Percentiles rank a stretch among this genome's conserved stretches.
Evolutionary conservation across 345 rosid species (phyloP).

Genomic region (Firmiana major): DNA sequence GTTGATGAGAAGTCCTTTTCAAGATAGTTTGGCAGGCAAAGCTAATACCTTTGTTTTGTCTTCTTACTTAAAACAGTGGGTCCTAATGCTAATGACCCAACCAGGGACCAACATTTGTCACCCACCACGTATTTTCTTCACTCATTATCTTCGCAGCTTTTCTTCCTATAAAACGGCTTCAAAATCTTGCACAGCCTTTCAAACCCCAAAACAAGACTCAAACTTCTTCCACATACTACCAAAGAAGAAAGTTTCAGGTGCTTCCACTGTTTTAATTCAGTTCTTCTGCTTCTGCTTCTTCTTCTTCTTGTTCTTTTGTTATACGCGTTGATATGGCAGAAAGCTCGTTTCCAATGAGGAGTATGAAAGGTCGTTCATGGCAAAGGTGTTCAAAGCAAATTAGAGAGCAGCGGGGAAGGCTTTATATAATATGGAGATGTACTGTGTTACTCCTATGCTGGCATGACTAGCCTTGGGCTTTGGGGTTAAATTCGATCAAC

Average conservation of each 20-base stretch:
- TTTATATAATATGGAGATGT: slow-evolving; percentile 83
- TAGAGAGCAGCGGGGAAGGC: slow-evolving; percentile 63
- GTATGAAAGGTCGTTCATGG: slow-evolving; percentile 47
- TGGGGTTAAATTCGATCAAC: background rate
- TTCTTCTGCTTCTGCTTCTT: too few relatives aligned
- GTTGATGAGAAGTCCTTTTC: slow-evolving; percentile 31
- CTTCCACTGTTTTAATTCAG: background rate
- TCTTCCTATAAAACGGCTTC: slow-evolving; percentile 1
- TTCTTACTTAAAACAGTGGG: slow-evolving; percentile 17
- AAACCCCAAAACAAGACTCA: background rate
- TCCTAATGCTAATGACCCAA: slow-evolving; percentile 1
- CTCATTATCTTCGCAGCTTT: slow-evolving; percentile 17
- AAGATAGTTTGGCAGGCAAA: slow-evolving; percentile 17
- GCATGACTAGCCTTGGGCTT: slow-evolving; percentile 42
- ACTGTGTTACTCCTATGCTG: slow-evolving; percentile 66
- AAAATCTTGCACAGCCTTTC: slow-evolving; percentile 6
- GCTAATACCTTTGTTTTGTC: slow-evolving; percentile 10
- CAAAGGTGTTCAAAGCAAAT: slow-evolving; percentile 62
- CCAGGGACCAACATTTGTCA: background rate
- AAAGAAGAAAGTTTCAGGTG: background rate
- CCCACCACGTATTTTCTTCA: slow-evolving; percentile 25
- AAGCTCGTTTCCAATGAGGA: slow-evolving; percentile 25
- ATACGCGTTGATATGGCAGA: slow-evolving; percentile 20
- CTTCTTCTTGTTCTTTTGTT: too few relatives aligned
- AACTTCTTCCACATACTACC: background rate